A percentile compares a stretch with the other conserved stretches of the same genome.
These are phyloP conservation scores for Penicillium freii DNA, from an alignment of 2,329 filamentous ascomycete species.

Conservation along the genomic window DNA sequence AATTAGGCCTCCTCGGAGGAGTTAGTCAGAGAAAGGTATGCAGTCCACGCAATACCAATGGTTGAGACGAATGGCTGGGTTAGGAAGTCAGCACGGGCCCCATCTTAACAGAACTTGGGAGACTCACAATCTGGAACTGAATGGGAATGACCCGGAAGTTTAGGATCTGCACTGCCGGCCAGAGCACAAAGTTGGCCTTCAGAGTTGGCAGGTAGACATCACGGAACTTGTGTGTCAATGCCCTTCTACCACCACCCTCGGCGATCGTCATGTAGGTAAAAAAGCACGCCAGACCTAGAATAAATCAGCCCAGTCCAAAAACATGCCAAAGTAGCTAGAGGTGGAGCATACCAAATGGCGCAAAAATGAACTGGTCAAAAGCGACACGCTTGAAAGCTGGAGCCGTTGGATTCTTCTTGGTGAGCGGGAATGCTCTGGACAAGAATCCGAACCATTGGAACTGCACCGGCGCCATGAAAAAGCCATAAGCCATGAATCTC, in stretches of 20 bases:
- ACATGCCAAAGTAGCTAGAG: neutral
- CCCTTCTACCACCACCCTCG: constrained; percentile 82
- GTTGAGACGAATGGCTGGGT: constrained; percentile 89
- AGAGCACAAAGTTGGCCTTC: constrained; percentile 93
- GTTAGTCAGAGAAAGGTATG: constrained; percentile 90
- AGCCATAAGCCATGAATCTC: constrained; percentile 95
- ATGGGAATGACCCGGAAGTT: constrained; percentile 96
- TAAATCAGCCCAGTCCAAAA: constrained; percentile 6
- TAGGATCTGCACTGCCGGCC: constrained; percentile 92
- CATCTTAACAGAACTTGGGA: neutral
- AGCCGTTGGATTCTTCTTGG: constrained; percentile 68
- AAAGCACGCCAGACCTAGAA: constrained; percentile 71
- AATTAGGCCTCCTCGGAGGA: constrained; percentile 67
- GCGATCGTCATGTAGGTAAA: constrained; percentile 96
- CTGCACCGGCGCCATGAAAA: constrained; percentile 91
- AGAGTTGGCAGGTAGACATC: constrained; percentile 93
- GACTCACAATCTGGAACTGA: constrained; percentile 89
- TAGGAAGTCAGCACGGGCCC: constrained; percentile 6
- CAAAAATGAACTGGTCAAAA: constrained; percentile 90
- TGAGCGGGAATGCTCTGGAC: constrained; percentile 76
- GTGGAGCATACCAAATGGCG: constrained; percentile 67
- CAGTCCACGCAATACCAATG: constrained; percentile 95
- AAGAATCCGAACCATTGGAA: constrained; percentile 95
- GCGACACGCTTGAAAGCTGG: constrained; percentile 87
- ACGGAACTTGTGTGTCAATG: constrained; percentile 77